Evolutionary conservation across 257 asterid genomes (phyloP), one percentile per base, ranked within the genome.

Genomic region (Solanum stenotomum): DNA sequence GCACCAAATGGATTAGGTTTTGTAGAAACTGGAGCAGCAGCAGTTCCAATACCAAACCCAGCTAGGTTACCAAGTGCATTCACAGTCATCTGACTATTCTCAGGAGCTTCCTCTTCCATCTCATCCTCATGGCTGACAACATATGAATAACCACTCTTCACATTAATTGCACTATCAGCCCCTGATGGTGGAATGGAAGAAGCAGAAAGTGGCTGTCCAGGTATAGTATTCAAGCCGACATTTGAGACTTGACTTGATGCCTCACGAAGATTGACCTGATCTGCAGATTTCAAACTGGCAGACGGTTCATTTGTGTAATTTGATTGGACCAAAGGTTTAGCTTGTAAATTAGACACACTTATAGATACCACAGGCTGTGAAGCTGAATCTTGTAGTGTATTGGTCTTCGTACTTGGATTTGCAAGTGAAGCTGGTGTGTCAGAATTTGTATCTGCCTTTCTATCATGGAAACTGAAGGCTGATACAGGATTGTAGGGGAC

Each of bases 51-150:
- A 70, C 98, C 98, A 89, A 96, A 95, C 44, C 95, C 94, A 84
- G 89, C 93, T 46, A 96, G 92, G 93, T 89, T 93, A 87, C 94
- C 96, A 42, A 95, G 88, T 77, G 95, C 77, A 72, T 92, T 87
- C 78, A 65, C 93, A 84, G 92, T 78, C 44, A 90, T 88, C 88
- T 89, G 94, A 90, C 88, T 89, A 75, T 91, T 86, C 92, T 97
- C 99, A 22, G 98, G 96, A 77, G 96, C 96, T 90, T 96, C 99
- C 91, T 97, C 99, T 90, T 97, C 99, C 99, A 97, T 96, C 90
- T 95, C 98, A 93, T 97, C 99, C 91, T 95, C 98, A 29, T 91
- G 90, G 83, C 91, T 88, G 85, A 78, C 37, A 46, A 88, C 92
- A 91, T 90, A 89, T 71, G 90, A 90, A 76, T 87, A 87, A 13